Conservation (phyloP, 345 rosid genomes). For the Limnanthes douglasii region DNA sequence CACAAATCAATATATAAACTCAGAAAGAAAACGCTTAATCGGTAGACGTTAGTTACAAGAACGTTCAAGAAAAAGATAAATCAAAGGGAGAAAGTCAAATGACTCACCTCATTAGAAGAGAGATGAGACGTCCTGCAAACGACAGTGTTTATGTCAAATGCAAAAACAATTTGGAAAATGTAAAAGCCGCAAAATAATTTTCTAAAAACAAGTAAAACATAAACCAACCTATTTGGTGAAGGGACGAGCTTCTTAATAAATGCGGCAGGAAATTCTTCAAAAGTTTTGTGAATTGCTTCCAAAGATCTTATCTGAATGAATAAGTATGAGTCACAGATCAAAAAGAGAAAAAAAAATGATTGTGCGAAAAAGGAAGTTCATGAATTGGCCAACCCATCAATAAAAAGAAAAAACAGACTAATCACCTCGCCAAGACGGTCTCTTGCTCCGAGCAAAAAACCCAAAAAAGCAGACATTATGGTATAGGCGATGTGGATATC, state of each 20-base stretch:
- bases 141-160: slow-evolving; percentile 8
- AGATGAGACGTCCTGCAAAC: slow-evolving; percentile 39
- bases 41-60: too few relatives aligned
- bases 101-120: slow-evolving; percentile 34
- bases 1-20: too few relatives aligned
- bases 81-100: slow-evolving; percentile 2
- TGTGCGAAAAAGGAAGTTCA: slow-evolving; percentile 1
- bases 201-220: too few relatives aligned
- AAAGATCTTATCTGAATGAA: slow-evolving; percentile 77
- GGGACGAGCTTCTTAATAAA: slow-evolving; percentile 53
- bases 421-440: slow-evolving; percentile 95
- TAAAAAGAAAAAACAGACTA: slow-evolving; percentile 1
- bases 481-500: slow-evolving; percentile 82
- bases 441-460: slow-evolving; percentile 93
- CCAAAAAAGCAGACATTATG: slow-evolving; percentile 69
- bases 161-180: slow-evolving; percentile 1
- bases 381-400: too few relatives aligned
- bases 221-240: slow-evolving; percentile 32
- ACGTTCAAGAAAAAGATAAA: slow-evolving; percentile 6
- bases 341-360: slow-evolving; percentile 7
- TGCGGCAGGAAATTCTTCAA: slow-evolving; percentile 85
- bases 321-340: not conserved
- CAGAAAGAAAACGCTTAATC: too few relatives aligned
- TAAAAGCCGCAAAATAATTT: too few relatives aligned
- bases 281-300: slow-evolving; percentile 69